These are phyloP conservation scores for Bullera alba DNA, from an alignment of 768 basidiomycete genomes.

Conservation along the genomic window DNA sequence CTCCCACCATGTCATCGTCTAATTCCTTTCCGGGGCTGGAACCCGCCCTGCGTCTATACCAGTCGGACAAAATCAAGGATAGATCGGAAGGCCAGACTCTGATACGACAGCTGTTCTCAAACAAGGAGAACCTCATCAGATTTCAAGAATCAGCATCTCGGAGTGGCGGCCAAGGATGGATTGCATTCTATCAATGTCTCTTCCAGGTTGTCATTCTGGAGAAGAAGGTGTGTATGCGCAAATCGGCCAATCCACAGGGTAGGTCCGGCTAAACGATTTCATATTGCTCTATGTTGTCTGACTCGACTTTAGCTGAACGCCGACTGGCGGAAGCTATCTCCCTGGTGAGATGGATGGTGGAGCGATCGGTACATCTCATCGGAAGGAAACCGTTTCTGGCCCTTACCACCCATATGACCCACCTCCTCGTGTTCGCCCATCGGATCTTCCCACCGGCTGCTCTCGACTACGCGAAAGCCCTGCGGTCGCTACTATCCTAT, in stretches of 20 bases:
- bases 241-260: conserved; percentile 36
- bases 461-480: conserved; percentile 71
- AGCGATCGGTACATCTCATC: conserved; percentile 56
- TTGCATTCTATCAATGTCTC: conserved; percentile 63
- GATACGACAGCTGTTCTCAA: conserved; percentile 40
- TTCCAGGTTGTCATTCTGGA: conserved; percentile 63
- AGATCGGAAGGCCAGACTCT: conserved; percentile 58
- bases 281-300: neutral
- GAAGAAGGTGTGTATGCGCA: conserved; percentile 51
- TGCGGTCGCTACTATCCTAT: conserved; percentile 60
- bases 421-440: conserved; percentile 55
- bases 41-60: conserved; percentile 23
- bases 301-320: conserved; percentile 48
- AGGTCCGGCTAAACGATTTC: neutral
- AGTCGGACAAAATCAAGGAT: conserved; percentile 58
- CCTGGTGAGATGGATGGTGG: conserved; percentile 65
- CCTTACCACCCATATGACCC: conserved; percentile 60
- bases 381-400: conserved; percentile 55
- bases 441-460: conserved; percentile 60
- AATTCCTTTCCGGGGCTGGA: conserved; percentile 29
- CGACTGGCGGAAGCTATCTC: conserved; percentile 62
- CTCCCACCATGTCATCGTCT: too few species aligned
- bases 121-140: conserved; percentile 49
- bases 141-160: conserved; percentile 50
- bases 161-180: conserved; percentile 51